phyloP scores from a whole-genome alignment of 768 basidiomycete species.

The Leucogyrophana mollusca region DNA sequence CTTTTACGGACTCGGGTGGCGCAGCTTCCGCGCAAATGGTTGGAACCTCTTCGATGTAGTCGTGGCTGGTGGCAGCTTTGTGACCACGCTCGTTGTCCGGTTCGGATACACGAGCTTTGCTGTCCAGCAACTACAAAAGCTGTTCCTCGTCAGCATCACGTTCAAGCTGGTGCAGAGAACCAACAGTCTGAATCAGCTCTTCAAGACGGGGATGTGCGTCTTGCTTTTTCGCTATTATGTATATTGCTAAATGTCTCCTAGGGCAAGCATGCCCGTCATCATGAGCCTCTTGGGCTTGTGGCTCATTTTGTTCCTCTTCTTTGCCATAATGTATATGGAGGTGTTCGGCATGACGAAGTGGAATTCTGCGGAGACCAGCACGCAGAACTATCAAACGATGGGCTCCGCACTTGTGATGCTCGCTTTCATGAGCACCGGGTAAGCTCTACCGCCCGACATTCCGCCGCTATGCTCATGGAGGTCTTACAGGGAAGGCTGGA shows the following conservation, averaged over 20 bases:
- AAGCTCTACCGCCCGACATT: conserved; percentile 20
- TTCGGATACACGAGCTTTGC: conserved; percentile 49
- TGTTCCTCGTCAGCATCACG: conserved; percentile 90
- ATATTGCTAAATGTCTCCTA: conserved; percentile 25
- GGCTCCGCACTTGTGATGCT: conserved; percentile 84
- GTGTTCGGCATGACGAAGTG: conserved; percentile 92
- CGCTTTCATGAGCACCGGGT: conserved; percentile 93
- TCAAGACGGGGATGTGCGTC: conserved; percentile 92
- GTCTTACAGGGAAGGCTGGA: conserved; percentile 83
- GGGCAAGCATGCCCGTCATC: conserved; percentile 85
- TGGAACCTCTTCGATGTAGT: conserved; percentile 93
- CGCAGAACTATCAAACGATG: conserved; percentile 78
- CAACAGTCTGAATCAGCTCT: conserved; percentile 87
- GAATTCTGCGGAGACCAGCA: conserved; percentile 64
- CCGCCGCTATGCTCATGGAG: background rate
- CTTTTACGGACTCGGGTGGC: conserved; percentile 81
- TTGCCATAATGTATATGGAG: conserved; percentile 83
- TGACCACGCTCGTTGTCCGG: conserved; percentile 75
- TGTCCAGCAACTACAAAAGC: conserved; percentile 73
- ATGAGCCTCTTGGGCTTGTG: conserved; percentile 83
- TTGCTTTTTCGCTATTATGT: background rate
- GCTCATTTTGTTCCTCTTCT: conserved; percentile 90
- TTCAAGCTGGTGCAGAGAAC: conserved; percentile 93
- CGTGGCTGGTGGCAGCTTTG: conserved; percentile 77
- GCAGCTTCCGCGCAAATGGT: conserved; percentile 82